Base-by-base conservation (phyloP, 305 asterid species). In the Fraxinus sp. region DNA sequence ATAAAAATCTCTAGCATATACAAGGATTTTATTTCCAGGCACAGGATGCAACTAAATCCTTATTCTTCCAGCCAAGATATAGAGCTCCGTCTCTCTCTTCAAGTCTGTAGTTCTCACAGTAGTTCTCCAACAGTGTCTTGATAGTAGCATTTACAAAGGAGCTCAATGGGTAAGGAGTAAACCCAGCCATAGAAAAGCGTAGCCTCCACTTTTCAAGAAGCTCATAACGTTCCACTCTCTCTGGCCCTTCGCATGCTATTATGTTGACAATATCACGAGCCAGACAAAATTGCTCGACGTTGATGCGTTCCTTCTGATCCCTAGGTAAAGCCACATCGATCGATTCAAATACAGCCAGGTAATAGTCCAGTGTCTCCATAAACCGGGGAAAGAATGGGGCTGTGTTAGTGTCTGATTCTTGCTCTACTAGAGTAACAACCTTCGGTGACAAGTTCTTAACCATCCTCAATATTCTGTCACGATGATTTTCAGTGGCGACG, bases 191-290 rank as follows among this genome's bases (percentile, higher is more conserved):
- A 20, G 84, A 32, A 73, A 90, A 85, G 62, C 91, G 62, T 1
- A 71, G 83, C 82, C 82, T 90, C 93, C 93, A 90, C 79, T 87
- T 90, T 3, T 86, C 91, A 18, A 86, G 84, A 81, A 84, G 88
- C 86, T 90, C 93, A 5, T 90, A 89, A 0, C 93, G 86, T 80
- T 90, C 93, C 79, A 88, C 89, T 79, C 93, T 88, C 70, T 90
- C 91, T 14, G 68, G 16, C 68, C 91, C 93, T 82, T 90, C 93
- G 26, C 93, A 88, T 1, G 93, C 93, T 74, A 90, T 32, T 10
- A 90, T 87, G 81, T 89, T 90, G 39, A 90, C 93, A 76, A 90
- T 86, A 70, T 90, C 93, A 71, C 91, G 83, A 64, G 91, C 93
- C 52, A 90, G 35, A 72, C 93, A 90, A 64, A 88, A 91, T 26